Conservation (phyloP, 495 filamentous ascomycete species). For the Xylaria scruposa region DNA sequence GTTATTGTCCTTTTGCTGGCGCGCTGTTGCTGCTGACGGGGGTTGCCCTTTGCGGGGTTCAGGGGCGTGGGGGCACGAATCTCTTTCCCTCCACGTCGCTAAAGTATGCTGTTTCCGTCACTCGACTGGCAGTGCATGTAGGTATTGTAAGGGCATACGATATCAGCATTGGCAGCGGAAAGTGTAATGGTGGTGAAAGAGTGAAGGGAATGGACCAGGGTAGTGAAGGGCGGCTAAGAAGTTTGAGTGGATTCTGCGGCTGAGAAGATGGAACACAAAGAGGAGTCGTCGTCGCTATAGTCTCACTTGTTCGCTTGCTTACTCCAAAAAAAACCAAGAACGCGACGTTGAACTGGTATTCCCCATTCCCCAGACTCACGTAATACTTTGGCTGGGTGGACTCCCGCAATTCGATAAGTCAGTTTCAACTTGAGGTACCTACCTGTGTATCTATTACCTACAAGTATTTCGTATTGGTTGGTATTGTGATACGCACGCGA, state of each 20-base stretch:
- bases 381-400: background rate
- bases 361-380: background rate
- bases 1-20: background rate
- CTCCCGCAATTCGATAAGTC: background rate
- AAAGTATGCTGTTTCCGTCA: background rate
- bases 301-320: background rate
- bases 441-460: background rate
- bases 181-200: conserved; percentile 23
- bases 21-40: background rate
- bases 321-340: conserved; percentile 17
- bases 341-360: background rate
- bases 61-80: background rate
- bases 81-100: too few relatives aligned
- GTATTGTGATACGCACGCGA: background rate
- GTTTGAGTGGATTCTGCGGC: conserved; percentile 17
- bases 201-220: conserved; percentile 19
- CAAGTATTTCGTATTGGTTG: background rate
- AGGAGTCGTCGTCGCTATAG: background rate
- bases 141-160: background rate
- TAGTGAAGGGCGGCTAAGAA: background rate
- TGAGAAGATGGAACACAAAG: conserved; percentile 16
- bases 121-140: background rate
- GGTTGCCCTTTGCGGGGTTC: conserved; percentile 3
- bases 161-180: background rate
- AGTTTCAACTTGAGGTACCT: background rate